These are phyloP conservation scores for Maudiozyma barnettii DNA, from an alignment of 805 yeast species.

Conservation along the genomic window DNA sequence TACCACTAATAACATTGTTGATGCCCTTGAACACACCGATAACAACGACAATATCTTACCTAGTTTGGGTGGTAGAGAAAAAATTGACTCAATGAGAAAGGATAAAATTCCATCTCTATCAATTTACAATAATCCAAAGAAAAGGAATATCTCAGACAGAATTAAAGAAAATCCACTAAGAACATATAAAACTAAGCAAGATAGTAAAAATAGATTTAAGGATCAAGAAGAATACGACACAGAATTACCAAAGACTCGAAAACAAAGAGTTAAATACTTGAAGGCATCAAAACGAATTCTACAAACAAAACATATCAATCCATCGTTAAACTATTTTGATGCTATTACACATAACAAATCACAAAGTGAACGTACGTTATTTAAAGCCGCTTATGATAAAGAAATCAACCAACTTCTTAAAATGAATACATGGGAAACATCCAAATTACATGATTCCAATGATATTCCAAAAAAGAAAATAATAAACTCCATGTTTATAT, in stretches of 20 bases:
- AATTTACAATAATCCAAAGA: not conserved
- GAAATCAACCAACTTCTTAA: constrained; percentile 9
- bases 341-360: constrained; percentile 4
- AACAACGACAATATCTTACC: no score
- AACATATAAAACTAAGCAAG: no score
- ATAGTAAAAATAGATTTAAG: no score
- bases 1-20: no score
- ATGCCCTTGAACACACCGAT: no score
- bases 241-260: not conserved
- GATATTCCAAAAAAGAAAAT: constrained; percentile 1
- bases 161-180: not conserved
- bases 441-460: not conserved
- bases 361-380: constrained; percentile 2
- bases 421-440: constrained; percentile 7
- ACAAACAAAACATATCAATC: not conserved
- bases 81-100: not conserved
- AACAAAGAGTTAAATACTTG: not conserved
- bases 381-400: constrained; percentile 7
- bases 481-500: constrained; percentile 9
- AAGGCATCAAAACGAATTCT: not conserved
- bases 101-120: not conserved
- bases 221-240: no score
- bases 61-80: not conserved
- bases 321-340: constrained; percentile 4
- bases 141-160: not conserved